Evolutionary conservation across 176 grass and related monocot species (phyloP).

Genomic region (Eragrostis nindensis): DNA sequence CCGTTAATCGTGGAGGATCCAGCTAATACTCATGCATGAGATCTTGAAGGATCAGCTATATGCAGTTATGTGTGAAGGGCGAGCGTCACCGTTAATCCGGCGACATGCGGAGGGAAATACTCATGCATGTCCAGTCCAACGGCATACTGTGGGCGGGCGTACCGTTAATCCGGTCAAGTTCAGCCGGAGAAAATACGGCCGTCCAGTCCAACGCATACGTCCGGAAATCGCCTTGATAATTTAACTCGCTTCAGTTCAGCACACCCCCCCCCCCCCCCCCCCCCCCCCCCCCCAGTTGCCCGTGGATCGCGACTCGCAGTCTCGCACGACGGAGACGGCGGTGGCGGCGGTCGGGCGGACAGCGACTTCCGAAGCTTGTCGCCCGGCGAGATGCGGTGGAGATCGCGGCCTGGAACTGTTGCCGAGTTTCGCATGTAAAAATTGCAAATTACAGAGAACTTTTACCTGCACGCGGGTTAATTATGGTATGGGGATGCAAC

Average conservation of each 20-base stretch:
- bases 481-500: too few species aligned
- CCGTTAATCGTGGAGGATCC: too few species aligned
- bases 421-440: background rate
- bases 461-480: background rate
- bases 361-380: slow-evolving; percentile 13
- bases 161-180: background rate
- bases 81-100: too few species aligned
- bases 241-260: background rate
- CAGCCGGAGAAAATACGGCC: slow-evolving; percentile 1
- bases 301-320: slow-evolving; percentile 1
- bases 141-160: background rate
- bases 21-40: too few species aligned
- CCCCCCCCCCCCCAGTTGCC: slow-evolving; percentile 19
- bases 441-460: background rate
- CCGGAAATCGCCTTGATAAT: background rate
- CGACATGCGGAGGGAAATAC: too few species aligned
- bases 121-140: too few species aligned
- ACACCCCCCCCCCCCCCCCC: too few species aligned
- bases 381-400: background rate
- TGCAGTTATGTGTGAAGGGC: too few species aligned
- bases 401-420: background rate
- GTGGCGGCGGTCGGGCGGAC: background rate
- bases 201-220: background rate
- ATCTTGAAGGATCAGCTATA: background rate
- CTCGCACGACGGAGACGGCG: background rate